Conservation (phyloP, 116 monocot genomes). For the Dioscorea cayenensis region DNA sequence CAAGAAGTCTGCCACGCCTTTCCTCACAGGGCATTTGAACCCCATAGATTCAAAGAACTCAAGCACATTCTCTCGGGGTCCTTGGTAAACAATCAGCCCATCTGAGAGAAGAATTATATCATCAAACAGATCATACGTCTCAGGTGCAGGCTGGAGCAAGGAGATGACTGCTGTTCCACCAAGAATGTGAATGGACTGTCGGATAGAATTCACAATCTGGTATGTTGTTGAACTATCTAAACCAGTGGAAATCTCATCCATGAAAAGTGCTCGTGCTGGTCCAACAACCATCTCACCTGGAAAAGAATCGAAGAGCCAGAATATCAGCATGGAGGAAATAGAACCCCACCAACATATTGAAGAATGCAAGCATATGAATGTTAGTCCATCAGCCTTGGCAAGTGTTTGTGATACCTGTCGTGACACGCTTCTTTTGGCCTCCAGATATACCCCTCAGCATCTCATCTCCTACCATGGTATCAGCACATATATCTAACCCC, state of each 20-base stretch:
- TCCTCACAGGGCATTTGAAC: slow-evolving; percentile 84
- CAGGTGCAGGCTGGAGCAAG: slow-evolving; percentile 81
- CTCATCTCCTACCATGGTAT: slow-evolving; percentile 70
- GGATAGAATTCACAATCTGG: slow-evolving; percentile 73
- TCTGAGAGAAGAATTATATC: slow-evolving; percentile 86
- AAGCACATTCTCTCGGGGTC: slow-evolving; percentile 67
- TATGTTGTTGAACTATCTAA: slow-evolving; percentile 84
- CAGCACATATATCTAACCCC: slow-evolving; percentile 75
- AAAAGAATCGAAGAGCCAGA: neutral
- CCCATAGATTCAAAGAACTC: slow-evolving; percentile 84
- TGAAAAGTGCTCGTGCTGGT: slow-evolving; percentile 72
- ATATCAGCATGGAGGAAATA: neutral
- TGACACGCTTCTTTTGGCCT: slow-evolving; percentile 84
- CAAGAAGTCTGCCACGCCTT: slow-evolving; percentile 88
- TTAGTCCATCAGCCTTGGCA: neutral
- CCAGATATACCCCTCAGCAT: slow-evolving; percentile 85
- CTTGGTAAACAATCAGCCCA: slow-evolving; percentile 83
- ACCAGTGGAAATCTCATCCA: slow-evolving; percentile 93
- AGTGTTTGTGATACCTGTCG: slow-evolving; percentile 42
- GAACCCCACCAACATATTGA: neutral
- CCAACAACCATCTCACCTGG: slow-evolving; percentile 90
- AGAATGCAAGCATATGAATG: no score
- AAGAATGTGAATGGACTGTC: slow-evolving; percentile 72
- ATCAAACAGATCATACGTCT: slow-evolving; percentile 83
- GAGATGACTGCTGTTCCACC: slow-evolving; percentile 68